Conservation (phyloP, 768 basidiomycete species). For the Clathrus columnatus region DNA sequence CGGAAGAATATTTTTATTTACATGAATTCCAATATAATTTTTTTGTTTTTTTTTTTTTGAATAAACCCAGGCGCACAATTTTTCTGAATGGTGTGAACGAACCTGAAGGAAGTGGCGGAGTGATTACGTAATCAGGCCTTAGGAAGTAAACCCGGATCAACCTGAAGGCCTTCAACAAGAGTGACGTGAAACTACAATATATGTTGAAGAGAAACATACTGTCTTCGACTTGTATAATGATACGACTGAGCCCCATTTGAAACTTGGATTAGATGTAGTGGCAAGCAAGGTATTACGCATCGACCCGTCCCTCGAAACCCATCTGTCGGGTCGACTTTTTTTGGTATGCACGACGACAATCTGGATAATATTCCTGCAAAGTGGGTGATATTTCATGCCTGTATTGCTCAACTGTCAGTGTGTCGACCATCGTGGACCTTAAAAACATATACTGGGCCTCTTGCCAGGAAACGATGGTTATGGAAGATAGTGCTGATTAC, state of each 20-base stretch:
- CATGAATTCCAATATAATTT: no score
- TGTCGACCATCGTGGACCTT: constrained; percentile 52
- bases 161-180: no score
- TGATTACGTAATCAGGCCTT: no score
- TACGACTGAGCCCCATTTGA: constrained; percentile 20
- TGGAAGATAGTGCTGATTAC: no score
- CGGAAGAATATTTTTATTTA: no score
- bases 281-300: constrained; percentile 40
- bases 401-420: constrained; percentile 23
- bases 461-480: constrained; percentile 54
- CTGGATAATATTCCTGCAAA: constrained; percentile 21
- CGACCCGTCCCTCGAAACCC: constrained; percentile 55
- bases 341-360: constrained; percentile 37
- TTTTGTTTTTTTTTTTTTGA: no score
- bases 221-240: not conserved
- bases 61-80: no score
- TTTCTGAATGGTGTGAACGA: not conserved
- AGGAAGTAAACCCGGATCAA: no score
- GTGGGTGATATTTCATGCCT: constrained; percentile 4
- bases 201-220: no score
- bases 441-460: constrained; percentile 51
- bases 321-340: constrained; percentile 45
- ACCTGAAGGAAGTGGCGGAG: no score
- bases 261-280: no score
- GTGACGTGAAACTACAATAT: no score